Conservation (phyloP, 2,329 filamentous ascomycete species). For the Nannizziopsis barbatae region DNA sequence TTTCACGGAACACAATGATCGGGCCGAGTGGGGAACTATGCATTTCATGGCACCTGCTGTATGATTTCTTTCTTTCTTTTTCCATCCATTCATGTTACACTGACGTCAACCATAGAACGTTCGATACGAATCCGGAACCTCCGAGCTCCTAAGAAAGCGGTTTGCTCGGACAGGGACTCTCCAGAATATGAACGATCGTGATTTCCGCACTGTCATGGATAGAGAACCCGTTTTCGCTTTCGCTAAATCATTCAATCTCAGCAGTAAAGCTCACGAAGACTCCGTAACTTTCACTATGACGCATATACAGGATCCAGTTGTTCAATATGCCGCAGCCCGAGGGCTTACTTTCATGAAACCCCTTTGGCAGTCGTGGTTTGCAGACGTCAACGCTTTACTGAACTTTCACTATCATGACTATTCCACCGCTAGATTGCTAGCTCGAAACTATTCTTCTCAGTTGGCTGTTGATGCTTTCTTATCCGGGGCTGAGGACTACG, state of each 20-base stretch:
- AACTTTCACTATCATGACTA: constrained; percentile 69
- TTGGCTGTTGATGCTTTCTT: constrained; percentile 59
- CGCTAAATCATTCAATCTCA: constrained; percentile 51
- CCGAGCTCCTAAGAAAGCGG: constrained; percentile 51
- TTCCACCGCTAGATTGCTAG: constrained; percentile 49
- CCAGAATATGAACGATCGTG: constrained; percentile 54
- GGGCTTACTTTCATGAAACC: constrained; percentile 69
- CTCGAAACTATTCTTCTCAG: constrained; percentile 61
- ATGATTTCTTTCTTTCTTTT: constrained; percentile 15
- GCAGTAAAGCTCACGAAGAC: constrained; percentile 27
- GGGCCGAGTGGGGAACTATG: constrained; percentile 72
- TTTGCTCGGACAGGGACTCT: constrained; percentile 60
- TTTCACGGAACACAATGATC: constrained; percentile 63
- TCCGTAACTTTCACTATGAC: constrained; percentile 64
- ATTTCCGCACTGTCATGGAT: constrained; percentile 60
- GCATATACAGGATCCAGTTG: constrained; percentile 65
- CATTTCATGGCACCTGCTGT: constrained; percentile 60
- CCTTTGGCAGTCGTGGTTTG: constrained; percentile 67
- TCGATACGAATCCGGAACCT: constrained; percentile 58
- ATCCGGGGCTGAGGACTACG: constrained; percentile 63
- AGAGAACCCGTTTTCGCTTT: constrained; percentile 76
- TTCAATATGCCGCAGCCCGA: constrained; percentile 65
- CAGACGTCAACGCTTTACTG: constrained; percentile 51
- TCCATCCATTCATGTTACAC: constrained; percentile 7
- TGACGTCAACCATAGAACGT: constrained; percentile 36